Evolutionary conservation across 768 basidiomycete genomes (phyloP), one percentile per base, ranked within the genome.

Genomic region (Chalciporus chontae): DNA sequence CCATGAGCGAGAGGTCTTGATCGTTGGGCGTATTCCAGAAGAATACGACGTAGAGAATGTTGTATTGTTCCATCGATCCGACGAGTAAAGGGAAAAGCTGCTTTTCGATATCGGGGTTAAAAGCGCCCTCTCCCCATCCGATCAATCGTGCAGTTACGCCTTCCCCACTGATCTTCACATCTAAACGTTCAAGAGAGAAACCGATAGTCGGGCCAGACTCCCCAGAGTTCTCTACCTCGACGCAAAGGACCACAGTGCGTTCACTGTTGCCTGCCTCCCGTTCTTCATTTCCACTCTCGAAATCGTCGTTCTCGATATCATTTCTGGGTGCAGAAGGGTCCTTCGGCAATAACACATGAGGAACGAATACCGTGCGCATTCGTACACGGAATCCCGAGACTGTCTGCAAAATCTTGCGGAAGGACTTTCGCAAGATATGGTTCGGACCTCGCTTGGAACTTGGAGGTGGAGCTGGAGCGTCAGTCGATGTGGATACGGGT

Each of bases 331-430:
- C 9, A 29, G 57, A 41, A 8, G 40, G 40, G 15, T 47, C 51
- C 50, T 76, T 76, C 2, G 83, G 80, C 4, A 91, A 70, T 40
- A 92, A 74, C 18, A 94, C 79, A 56, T 90, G 85, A 0, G 94
- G 94, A 10, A 94, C 84, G 55, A 94, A 91, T 5, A 93, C 87
- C 0, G 92, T 94, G n/a, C 92, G 80, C 94, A 95, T 95, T 29
- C 92, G 83, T 21, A 96, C 87, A 18, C 84, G 78, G 67, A 96
- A 87, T 4, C 91, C 93, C 23, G 89, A 87, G 4, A 86, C 83
- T 0, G 89, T 86, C 40, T 77, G 76, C 15, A 96, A 69, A 1
- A 87, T 84, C 60, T 87, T 85, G 23, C 93, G 79, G 66, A 83
- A 94, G 1, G 91, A 90, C 64, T 93, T 94, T 41, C 90, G 83